A percentile compares a stretch with the other conserved stretches of the same genome.
Evolutionary conservation across 768 basidiomycete genomes (phyloP).

Genomic region (Hortiboletus flavorubellus): DNA sequence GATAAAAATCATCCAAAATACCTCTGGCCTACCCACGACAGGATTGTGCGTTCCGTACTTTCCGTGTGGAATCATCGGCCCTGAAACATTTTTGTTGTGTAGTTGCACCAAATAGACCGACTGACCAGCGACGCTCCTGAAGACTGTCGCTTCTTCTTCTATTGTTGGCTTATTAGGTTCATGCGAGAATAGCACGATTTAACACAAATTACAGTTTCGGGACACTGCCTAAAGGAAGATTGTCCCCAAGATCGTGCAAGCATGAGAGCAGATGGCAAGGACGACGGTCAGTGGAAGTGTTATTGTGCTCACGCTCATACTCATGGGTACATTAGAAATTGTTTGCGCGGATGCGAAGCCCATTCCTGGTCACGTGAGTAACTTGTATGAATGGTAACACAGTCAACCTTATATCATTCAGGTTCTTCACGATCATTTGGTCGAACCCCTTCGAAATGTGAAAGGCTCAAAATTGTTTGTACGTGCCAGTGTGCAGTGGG

Average conservation of each 20-base stretch:
- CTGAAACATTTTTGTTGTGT: not conserved
- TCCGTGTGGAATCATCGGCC: not conserved
- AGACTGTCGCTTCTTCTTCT: slow-evolving; percentile 52
- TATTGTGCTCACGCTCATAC: not conserved
- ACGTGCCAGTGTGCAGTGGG: not conserved
- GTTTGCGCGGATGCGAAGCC: slow-evolving; percentile 16
- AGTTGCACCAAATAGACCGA: slow-evolving; percentile 40
- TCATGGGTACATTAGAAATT: slow-evolving; percentile 16
- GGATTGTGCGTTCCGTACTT: slow-evolving; percentile 37
- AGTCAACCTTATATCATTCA: slow-evolving; percentile 1
- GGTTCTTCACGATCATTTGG: slow-evolving; percentile 20
- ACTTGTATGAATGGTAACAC: not conserved
- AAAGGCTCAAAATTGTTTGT: slow-evolving; percentile 23
- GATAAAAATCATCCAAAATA: slow-evolving; percentile 22
- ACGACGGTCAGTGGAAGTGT: slow-evolving; percentile 40
- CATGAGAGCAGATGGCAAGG: slow-evolving; percentile 45
- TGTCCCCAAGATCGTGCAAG: slow-evolving; percentile 23
- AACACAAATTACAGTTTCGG: slow-evolving; percentile 11
- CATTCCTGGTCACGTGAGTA: slow-evolving; percentile 24
- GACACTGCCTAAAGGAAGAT: slow-evolving; percentile 20
- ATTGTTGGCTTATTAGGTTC: slow-evolving; percentile 37
- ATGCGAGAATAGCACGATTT: not conserved
- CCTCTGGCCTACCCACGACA: slow-evolving; percentile 40
- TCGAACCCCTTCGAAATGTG: slow-evolving; percentile 15
- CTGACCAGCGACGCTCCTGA: slow-evolving; percentile 41